Conservation (phyloP, 352 stramenopile genomes). For the Globisporangium radiosum region DNA sequence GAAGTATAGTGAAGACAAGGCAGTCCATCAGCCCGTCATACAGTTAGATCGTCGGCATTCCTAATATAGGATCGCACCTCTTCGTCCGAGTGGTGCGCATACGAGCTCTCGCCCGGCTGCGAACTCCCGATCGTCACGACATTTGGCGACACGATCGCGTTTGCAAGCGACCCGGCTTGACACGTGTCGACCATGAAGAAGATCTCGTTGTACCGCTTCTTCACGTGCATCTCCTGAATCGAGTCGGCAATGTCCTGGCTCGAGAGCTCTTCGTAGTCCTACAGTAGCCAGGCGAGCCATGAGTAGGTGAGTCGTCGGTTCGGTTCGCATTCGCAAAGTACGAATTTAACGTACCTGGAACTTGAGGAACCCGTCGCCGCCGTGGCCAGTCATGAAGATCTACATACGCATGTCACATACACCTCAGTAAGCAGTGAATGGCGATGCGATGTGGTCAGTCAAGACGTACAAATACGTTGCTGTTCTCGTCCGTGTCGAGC, state of each 20-base stretch:
- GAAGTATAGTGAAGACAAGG: too few relatives aligned
- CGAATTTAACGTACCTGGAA: slow-evolving; percentile 77
- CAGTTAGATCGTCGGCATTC: neutral
- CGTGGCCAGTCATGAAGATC: slow-evolving; percentile 93
- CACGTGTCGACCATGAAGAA: slow-evolving; percentile 98
- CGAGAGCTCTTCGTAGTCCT: slow-evolving; percentile 95
- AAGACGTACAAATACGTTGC: slow-evolving; percentile 83
- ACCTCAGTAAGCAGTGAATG: slow-evolving; percentile 9
- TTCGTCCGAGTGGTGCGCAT: slow-evolving; percentile 87
- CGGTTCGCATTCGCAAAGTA: too few relatives aligned
- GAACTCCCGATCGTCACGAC: slow-evolving; percentile 92
- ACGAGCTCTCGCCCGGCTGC: slow-evolving; percentile 91
- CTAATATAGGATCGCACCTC: slow-evolving; percentile 27
- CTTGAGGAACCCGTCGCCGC: slow-evolving; percentile 97
- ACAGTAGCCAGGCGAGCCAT: too few relatives aligned
- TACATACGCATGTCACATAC: slow-evolving; percentile 13
- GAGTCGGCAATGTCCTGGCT: slow-evolving; percentile 90
- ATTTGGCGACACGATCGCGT: slow-evolving; percentile 82
- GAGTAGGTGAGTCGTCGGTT: too few relatives aligned
- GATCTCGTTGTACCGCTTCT: slow-evolving; percentile 92
- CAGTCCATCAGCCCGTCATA: neutral
- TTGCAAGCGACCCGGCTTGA: slow-evolving; percentile 91
- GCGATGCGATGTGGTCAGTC: slow-evolving; percentile 12
- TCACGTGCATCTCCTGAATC: slow-evolving; percentile 93
- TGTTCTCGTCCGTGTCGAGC: slow-evolving; percentile 84